A percentile compares a stretch with the other conserved stretches of the same genome.
Conservation (phyloP, 306 rosid genomes). For the Pueraria montana region DNA sequence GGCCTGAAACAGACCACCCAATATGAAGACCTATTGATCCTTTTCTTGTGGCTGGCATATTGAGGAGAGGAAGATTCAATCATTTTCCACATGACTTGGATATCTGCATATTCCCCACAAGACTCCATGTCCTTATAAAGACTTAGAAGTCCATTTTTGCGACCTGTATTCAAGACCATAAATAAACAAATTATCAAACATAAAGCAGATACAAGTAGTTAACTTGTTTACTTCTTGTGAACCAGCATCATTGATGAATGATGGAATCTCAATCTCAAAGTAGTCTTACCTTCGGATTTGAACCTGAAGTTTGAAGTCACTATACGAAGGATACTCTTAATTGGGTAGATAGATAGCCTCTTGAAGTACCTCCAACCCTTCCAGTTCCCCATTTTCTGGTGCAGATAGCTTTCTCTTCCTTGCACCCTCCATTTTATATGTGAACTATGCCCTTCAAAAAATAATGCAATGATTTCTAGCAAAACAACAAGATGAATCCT, state of each 20-base stretch:
- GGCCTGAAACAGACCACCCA: slow-evolving; percentile 62
- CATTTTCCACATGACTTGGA: slow-evolving; percentile 92
- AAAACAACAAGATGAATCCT: slow-evolving; percentile 55
- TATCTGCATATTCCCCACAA: slow-evolving; percentile 82
- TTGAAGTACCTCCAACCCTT: slow-evolving; percentile 65
- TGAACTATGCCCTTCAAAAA: slow-evolving; percentile 40
- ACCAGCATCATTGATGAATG: not conserved
- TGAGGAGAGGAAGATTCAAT: slow-evolving; percentile 73
- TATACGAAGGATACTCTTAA: slow-evolving; percentile 58
- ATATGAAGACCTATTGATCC: slow-evolving; percentile 42
- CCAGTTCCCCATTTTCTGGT: slow-evolving; percentile 60
- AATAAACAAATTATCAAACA: slow-evolving; percentile 27
- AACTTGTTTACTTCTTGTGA: not conserved
- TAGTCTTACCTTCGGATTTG: slow-evolving; percentile 64
- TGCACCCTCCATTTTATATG: slow-evolving; percentile 55
- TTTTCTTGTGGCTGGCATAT: slow-evolving; percentile 39
- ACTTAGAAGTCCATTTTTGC: slow-evolving; percentile 62
- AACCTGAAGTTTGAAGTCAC: slow-evolving; percentile 56
- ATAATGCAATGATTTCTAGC: slow-evolving; percentile 44
- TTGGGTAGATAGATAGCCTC: slow-evolving; percentile 60
- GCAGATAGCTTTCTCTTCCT: slow-evolving; percentile 37
- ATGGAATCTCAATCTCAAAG: not conserved
- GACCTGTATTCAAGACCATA: slow-evolving; percentile 56
- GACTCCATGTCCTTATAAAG: slow-evolving; percentile 83
- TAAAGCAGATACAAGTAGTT: slow-evolving; percentile 7